Percentiles rank a stretch among this genome's conserved stretches.
Evolutionary conservation across 345 rosid species (phyloP).

Genomic region (Lumnitzera racemosa): DNA sequence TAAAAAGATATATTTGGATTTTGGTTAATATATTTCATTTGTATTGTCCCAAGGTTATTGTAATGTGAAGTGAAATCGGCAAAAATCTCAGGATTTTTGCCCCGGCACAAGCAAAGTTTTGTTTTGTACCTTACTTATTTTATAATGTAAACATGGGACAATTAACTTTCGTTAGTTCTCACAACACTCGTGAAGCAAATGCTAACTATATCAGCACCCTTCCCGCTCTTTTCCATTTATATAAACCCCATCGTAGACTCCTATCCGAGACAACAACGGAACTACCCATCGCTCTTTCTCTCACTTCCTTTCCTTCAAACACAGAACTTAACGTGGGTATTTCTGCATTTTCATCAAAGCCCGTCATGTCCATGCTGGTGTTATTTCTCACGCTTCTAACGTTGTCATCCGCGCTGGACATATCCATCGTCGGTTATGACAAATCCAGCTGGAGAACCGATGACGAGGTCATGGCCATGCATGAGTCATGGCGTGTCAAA

Average conservation of each 20-base stretch:
- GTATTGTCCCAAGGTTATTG: no score
- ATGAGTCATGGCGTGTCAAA: constrained; percentile 62
- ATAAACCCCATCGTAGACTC: neutral
- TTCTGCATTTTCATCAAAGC: neutral
- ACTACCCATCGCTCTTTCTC: neutral
- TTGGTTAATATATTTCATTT: no score
- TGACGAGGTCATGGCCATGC: constrained; percentile 53
- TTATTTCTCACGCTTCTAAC: constrained; percentile 34
- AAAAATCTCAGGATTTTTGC: no score
- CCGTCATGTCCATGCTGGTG: neutral
- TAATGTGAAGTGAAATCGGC: no score
- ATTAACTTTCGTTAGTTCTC: no score
- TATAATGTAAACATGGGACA: no score
- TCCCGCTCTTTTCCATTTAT: neutral
- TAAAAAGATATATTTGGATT: no score
- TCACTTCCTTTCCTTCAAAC: neutral
- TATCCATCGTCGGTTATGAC: constrained; percentile 73
- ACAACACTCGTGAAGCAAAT: no score
- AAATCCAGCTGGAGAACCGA: constrained; percentile 43
- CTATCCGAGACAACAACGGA: no score
- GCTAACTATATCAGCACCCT: neutral
- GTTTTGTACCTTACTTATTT: no score
- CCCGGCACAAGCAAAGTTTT: no score
- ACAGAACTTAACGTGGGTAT: neutral
- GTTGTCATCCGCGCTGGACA: constrained; percentile 53